Evolutionary conservation across 2,329 filamentous ascomycete genomes (phyloP), one percentile per base, ranked within the genome.

Genomic region (Ophiostoma ulmi): DNA sequence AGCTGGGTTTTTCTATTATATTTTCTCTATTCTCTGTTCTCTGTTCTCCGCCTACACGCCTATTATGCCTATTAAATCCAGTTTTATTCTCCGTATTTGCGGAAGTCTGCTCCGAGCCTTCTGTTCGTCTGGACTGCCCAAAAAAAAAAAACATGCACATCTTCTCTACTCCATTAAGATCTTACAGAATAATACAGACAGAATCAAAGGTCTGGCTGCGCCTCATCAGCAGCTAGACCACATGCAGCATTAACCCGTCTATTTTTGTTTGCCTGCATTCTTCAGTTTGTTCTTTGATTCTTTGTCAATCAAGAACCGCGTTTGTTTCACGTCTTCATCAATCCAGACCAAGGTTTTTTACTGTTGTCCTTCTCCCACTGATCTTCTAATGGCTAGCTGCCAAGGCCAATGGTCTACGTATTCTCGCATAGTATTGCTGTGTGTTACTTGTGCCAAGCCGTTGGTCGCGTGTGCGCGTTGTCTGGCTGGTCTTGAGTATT

Each of bases 191-290:
- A 31, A 48, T 13, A 13, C 44, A 48, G 44, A 48, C 44, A 48
- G 5, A 48, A 48, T 48, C 44, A 48, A 48, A 58, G 52, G 52
- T 58, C n/a, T 31, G 52, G 52, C 52, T 58, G n/a, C 52, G 52
- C 52, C 52, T 58, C 52, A 11, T 13, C 52, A 22, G 22, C n/a
- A 31, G 22, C 52, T 58, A 58, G 52, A 13, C 52, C 52, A 26
- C 3, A n/a, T 58, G n/a, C n/a, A 8, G 52, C 52, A 26, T 26
- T 58, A 14, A 22, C 1, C 52, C 52, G 22, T 58, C 52, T 58
- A 58, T 58, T 58, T 31, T 58, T 58, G 52, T 26, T 26, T 58
- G 14, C 22, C 11, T 22, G 22, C n/a, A 55, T 55, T 55, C 20
- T n/a, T 55, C 6, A 10, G 48, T 10, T 55, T 44, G 39, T 5